A percentile compares a stretch with the other conserved stretches of the same genome.
Evolutionary conservation across 2,329 filamentous ascomycete genomes (phyloP).

Genomic region (Hypoxylon sp.): DNA sequence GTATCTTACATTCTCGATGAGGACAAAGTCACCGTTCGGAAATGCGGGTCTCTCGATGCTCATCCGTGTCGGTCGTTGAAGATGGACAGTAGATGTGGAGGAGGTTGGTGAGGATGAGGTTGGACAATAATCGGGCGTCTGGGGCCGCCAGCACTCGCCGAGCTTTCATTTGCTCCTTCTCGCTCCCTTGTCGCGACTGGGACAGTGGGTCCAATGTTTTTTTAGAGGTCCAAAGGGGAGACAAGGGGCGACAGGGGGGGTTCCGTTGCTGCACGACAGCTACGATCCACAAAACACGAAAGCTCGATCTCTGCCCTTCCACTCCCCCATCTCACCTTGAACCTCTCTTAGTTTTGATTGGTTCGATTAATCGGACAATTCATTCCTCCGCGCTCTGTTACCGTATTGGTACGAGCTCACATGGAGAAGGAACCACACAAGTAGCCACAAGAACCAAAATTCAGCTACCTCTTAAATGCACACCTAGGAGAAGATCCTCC

Average conservation of each 20-base stretch:
- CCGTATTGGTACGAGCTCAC: constrained; percentile 27
- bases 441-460: constrained; percentile 29
- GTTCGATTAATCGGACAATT: constrained; percentile 33
- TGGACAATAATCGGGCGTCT: constrained; percentile 47
- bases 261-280: constrained; percentile 51
- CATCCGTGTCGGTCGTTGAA: constrained; percentile 48
- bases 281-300: constrained; percentile 38
- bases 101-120: constrained; percentile 50
- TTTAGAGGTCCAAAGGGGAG: constrained; percentile 32
- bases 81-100: constrained; percentile 46
- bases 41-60: constrained; percentile 48
- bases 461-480: constrained; percentile 36
- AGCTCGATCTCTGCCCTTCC: constrained; percentile 32
- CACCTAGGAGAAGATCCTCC: constrained; percentile 35
- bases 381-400: constrained; percentile 31
- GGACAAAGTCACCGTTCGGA: constrained; percentile 47
- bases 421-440: constrained; percentile 23
- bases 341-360: constrained; percentile 31
- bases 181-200: constrained; percentile 50
- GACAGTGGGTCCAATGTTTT: constrained; percentile 43
- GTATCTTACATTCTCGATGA: constrained; percentile 50
- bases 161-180: constrained; percentile 39
- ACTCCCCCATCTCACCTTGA: constrained; percentile 11
- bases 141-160: constrained; percentile 41
- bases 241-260: constrained; percentile 19